Evolutionary conservation across 331 rosid genomes (phyloP), one percentile per base, ranked within the genome.

Genomic region (Rhamnella rubrinervis): DNA sequence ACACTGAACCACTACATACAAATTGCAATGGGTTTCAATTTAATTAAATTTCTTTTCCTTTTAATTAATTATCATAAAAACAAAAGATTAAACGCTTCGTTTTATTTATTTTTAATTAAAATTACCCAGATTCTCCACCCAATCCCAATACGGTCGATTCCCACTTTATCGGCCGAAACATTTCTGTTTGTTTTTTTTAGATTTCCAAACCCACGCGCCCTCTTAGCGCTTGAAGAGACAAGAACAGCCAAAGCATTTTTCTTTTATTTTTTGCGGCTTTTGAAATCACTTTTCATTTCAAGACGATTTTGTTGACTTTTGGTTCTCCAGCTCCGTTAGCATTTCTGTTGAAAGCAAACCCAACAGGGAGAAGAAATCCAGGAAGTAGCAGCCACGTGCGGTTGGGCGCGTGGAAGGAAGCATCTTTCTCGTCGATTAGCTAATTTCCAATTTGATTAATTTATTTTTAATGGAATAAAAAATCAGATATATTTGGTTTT

Each of bases 91-190:
- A 66, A 63, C 14, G n/a, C 10, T 59, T 68, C 66, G 51, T 21
- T 15, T 74, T 65, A 63, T 16, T 44, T 53, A 17, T 55, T 25
- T 23, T 44, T 57, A 4, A 4, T 63, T 35, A 41, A 57, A 18
- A 80, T 57, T 85, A 72, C 70, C 65, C 7, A 72, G 85, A 89
- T 84, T 78, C 77, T 68, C 50, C 38, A 47, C 73, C 49, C 81
- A 77, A 77, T 82, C 79, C 85, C 82, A 18, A 74, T 59, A 67
- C 58, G 78, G 85, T 75, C 78, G 85, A 69, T 35, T 64, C 65
- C 55, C 55, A 37, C 56, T 59, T 25, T 65, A n/a, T 68, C 41
- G 65, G 71, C 68, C 12, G 63, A 38, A 28, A 65, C 65, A 17
- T 65, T 3, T 41, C 26, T 58, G 55, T 68, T 44, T 66, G 52